A percentile compares a stretch with the other conserved stretches of the same genome.
phyloP scores from a whole-genome alignment of 2,329 filamentous ascomycete species.

The Periconia digitata region DNA sequence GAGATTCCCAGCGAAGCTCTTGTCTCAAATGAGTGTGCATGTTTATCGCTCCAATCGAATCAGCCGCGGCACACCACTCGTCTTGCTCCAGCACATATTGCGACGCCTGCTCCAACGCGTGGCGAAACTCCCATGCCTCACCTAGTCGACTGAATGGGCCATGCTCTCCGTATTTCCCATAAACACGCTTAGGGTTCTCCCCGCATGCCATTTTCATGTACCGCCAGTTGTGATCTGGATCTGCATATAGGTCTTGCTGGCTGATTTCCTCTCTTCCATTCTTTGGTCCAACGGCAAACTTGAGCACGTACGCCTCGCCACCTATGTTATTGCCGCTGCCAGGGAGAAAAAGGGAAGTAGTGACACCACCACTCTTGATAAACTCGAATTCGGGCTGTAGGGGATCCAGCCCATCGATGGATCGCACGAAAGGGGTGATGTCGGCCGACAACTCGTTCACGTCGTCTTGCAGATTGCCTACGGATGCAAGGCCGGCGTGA shows the following conservation, averaged over 20 bases:
- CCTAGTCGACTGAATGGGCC: slow-evolving; percentile 65
- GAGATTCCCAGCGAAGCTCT: slow-evolving; percentile 64
- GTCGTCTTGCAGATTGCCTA: slow-evolving; percentile 61
- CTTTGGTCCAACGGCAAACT: slow-evolving; percentile 63
- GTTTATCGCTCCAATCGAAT: slow-evolving; percentile 52
- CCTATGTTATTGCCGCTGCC: slow-evolving; percentile 74
- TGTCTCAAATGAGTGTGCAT: slow-evolving; percentile 63
- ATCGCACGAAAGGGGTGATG: slow-evolving; percentile 68
- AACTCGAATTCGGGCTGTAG: slow-evolving; percentile 66
- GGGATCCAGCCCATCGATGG: slow-evolving; percentile 66
- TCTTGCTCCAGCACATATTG: slow-evolving; percentile 62
- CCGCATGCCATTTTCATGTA: slow-evolving; percentile 80
- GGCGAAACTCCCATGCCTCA: slow-evolving; percentile 69
- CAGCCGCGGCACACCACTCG: slow-evolving; percentile 66
- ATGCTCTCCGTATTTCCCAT: slow-evolving; percentile 57
- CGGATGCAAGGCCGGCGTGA: slow-evolving; percentile 56
- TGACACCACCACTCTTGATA: slow-evolving; percentile 74
- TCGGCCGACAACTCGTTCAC: slow-evolving; percentile 65
- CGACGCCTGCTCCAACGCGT: slow-evolving; percentile 65
- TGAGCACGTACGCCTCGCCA: slow-evolving; percentile 70
- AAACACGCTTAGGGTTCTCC: slow-evolving; percentile 67
- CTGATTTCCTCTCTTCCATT: slow-evolving; percentile 66
- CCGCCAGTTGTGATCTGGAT: slow-evolving; percentile 65
- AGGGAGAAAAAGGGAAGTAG: slow-evolving; percentile 66
- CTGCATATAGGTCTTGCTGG: slow-evolving; percentile 64